Conservation (phyloP, 2,329 filamentous ascomycete species). For the Raffaelea ambrosiae region DNA sequence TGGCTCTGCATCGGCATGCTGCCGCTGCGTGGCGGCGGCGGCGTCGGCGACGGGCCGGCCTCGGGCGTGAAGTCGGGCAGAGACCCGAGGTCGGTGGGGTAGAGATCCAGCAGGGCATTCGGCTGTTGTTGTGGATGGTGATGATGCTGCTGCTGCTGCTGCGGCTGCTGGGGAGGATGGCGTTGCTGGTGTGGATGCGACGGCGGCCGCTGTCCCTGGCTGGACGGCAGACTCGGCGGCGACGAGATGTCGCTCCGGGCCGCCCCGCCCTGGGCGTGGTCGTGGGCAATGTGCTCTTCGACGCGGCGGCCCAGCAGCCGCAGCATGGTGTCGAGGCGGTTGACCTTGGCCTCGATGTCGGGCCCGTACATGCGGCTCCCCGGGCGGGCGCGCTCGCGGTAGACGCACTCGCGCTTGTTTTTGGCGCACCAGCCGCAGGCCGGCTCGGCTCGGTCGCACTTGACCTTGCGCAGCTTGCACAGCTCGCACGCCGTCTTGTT, state of each 20-base stretch:
- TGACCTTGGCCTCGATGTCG: slow-evolving; percentile 63
- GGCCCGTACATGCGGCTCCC: slow-evolving; percentile 60
- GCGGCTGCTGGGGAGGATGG: too few relatives aligned
- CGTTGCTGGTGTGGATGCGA: slow-evolving; percentile 18
- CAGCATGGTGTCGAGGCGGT: slow-evolving; percentile 59
- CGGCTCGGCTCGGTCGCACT: slow-evolving; percentile 68
- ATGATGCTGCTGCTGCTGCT: slow-evolving; percentile 41
- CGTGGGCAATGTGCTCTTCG: slow-evolving; percentile 12
- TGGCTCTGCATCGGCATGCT: slow-evolving; percentile 10
- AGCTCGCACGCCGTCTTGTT: slow-evolving; percentile 53
- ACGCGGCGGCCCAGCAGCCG: slow-evolving; percentile 42
- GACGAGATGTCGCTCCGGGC: background rate
- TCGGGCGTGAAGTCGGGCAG: background rate
- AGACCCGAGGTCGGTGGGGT: background rate
- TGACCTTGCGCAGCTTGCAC: slow-evolving; percentile 74
- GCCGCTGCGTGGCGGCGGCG: slow-evolving; percentile 6
- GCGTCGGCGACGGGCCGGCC: background rate
- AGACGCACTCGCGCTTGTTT: slow-evolving; percentile 55
- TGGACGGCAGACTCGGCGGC: background rate
- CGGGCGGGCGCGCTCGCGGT: slow-evolving; percentile 60
- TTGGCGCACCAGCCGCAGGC: slow-evolving; percentile 60
- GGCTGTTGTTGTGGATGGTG: slow-evolving; percentile 34
- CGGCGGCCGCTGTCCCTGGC: background rate
- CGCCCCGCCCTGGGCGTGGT: background rate
- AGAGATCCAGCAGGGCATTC: background rate